Percentiles rank a stretch among this genome's conserved stretches.
Evolutionary conservation across 139 green algal genomes (phyloP).

Genomic region (Astrephomene gubernaculifera): DNA sequence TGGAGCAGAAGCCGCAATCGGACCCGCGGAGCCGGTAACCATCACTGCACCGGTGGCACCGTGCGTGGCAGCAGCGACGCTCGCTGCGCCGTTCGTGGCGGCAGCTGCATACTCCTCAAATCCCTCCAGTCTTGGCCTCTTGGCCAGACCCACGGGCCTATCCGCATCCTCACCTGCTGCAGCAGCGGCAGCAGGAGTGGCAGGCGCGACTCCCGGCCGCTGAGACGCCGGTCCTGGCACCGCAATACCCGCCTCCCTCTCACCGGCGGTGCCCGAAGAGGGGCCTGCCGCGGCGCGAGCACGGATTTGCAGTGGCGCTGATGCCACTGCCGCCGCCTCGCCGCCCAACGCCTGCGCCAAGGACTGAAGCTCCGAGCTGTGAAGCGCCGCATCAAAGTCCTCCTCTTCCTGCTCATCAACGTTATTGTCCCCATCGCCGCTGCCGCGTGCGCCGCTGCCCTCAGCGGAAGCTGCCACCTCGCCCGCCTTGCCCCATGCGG

Average conservation of each 20-base stretch:
- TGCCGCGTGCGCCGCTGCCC: not conserved
- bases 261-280: not conserved
- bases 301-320: not conserved
- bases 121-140: no score
- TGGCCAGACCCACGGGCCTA: no score
- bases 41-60: no score
- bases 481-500: not conserved
- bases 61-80: not conserved
- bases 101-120: no score
- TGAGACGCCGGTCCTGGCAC: no score
- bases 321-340: constrained; percentile 8
- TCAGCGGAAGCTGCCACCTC: not conserved
- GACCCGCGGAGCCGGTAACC: no score
- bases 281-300: not conserved
- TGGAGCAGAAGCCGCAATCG: no score
- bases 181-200: no score
- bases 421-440: no score
- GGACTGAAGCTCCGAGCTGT: constrained; percentile 25
- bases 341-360: constrained; percentile 27
- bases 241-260: not conserved
- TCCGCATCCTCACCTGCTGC: no score
- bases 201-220: no score
- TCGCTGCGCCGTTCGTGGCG: no score
- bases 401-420: constrained; percentile 16
- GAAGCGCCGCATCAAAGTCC: constrained; percentile 48